Evolutionary conservation across 2,329 filamentous ascomycete species (phyloP).

Genomic region (Leptographium wingfieldii): DNA sequence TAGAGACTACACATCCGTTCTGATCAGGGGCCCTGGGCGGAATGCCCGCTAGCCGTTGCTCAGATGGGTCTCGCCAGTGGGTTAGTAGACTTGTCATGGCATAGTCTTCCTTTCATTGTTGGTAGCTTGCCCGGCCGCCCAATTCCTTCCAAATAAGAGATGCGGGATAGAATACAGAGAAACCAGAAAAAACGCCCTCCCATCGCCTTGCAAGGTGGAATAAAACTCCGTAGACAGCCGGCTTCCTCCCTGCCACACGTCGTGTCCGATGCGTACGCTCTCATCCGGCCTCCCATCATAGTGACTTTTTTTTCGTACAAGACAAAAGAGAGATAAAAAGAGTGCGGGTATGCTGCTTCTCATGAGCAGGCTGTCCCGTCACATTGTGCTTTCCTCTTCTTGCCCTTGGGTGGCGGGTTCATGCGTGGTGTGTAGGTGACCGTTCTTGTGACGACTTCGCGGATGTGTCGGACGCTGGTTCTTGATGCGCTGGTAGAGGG

Average conservation of each 20-base stretch:
- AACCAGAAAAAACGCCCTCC: background rate
- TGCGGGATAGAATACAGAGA: background rate
- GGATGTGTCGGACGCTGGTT: conserved; percentile 56
- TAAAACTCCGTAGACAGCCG: background rate
- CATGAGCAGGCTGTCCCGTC: conserved; percentile 5
- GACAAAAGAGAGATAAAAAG: background rate
- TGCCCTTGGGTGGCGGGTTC: conserved; percentile 82
- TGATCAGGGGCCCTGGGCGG: too few species aligned
- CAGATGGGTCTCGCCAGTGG: too few species aligned
- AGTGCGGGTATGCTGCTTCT: background rate
- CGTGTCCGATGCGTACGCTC: background rate
- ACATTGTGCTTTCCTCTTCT: conserved; percentile 62
- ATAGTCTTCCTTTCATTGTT: background rate
- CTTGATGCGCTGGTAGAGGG: conserved; percentile 18
- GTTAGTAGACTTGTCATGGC: too few species aligned
- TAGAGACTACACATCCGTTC: too few species aligned
- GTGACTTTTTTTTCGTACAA: background rate
- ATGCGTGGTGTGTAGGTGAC: conserved; percentile 83
- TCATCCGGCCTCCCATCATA: background rate
- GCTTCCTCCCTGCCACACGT: background rate
- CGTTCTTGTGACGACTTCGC: conserved; percentile 87
- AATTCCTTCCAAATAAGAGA: background rate
- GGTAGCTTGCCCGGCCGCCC: background rate
- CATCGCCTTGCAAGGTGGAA: background rate
- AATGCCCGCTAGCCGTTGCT: too few species aligned